A percentile compares a stretch with the other conserved stretches of the same genome.
These are phyloP conservation scores for Parietichytrium sp. DNA, from an alignment of 108 stramenopile species.

Conservation along the genomic window DNA sequence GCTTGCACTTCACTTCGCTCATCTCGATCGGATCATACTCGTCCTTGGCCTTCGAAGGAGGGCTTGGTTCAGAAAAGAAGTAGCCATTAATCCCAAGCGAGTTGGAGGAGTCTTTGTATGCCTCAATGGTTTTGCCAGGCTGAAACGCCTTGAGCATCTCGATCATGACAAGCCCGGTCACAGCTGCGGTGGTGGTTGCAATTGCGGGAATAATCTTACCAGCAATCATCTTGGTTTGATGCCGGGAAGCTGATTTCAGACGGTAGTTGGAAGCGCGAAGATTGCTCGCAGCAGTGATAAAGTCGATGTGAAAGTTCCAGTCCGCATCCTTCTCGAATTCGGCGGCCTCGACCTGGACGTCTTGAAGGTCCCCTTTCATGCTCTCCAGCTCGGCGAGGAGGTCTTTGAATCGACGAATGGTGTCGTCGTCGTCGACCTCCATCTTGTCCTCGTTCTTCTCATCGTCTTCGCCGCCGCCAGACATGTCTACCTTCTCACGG, in stretches of 20 bases:
- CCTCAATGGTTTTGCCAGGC: conserved; percentile 29
- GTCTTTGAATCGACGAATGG: neutral
- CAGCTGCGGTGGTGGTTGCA: conserved; percentile 65
- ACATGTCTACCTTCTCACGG: conserved; percentile 39
- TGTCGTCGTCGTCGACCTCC: neutral
- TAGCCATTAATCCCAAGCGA: conserved; percentile 40
- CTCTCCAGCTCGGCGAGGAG: conserved; percentile 41
- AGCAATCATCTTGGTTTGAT: conserved; percentile 67
- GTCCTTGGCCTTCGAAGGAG: neutral
- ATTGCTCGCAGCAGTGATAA: conserved; percentile 58
- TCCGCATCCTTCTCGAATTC: conserved; percentile 68
- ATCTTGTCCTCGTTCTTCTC: neutral
- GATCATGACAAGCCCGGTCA: conserved; percentile 64
- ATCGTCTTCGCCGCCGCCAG: conserved; percentile 41
- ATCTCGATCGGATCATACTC: conserved; percentile 41
- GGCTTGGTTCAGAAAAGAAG: conserved; percentile 34
- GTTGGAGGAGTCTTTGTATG: conserved; percentile 25
- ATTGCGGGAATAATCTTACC: conserved; percentile 70
- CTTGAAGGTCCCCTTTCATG: conserved; percentile 18
- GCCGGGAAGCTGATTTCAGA: conserved; percentile 56
- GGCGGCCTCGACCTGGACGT: conserved; percentile 47
- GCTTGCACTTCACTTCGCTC: conserved; percentile 28
- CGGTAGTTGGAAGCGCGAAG: conserved; percentile 50
- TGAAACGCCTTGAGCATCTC: conserved; percentile 63
- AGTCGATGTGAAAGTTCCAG: conserved; percentile 64